Percentiles rank a stretch among this genome's conserved stretches.
Conservation (phyloP, 805 yeast genomes). For the Scheffersomyces lignosus region DNA sequence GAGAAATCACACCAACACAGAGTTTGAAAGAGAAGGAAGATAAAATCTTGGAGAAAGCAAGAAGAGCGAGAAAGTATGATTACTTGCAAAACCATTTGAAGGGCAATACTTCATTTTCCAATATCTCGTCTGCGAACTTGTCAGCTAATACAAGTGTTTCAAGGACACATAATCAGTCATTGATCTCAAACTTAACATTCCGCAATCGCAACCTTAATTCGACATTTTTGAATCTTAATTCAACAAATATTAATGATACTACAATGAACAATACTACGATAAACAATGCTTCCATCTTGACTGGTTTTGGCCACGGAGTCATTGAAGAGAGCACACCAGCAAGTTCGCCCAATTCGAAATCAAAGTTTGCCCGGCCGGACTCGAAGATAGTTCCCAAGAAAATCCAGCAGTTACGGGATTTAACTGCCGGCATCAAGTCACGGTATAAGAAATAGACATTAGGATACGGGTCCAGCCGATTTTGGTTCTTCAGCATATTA, state of each 20-base stretch:
- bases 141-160: not conserved
- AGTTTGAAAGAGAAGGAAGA: conserved; percentile 23
- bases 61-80: conserved; percentile 25
- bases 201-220: conserved; percentile 14
- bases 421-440: conserved; percentile 18
- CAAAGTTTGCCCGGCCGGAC: conserved; percentile 1
- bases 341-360: conserved; percentile 21
- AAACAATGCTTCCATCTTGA: conserved; percentile 28
- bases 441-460: conserved; percentile 5
- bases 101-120: conserved; percentile 1
- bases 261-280: conserved; percentile 13
- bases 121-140: conserved; percentile 1
- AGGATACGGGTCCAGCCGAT: too few relatives aligned
- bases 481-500: too few relatives aligned
- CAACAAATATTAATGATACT: conserved; percentile 3
- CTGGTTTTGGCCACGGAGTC: conserved; percentile 37
- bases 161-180: conserved; percentile 6
- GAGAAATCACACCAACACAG: conserved; percentile 4
- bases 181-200: conserved; percentile 9
- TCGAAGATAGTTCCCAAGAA: conserved; percentile 18
- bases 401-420: conserved; percentile 21
- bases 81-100: conserved; percentile 31
- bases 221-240: conserved; percentile 15
- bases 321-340: conserved; percentile 40
- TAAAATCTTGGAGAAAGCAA: conserved; percentile 27